A percentile compares a stretch with the other conserved stretches of the same genome.
phyloP scores from a whole-genome alignment of 2,329 filamentous ascomycete species.

The Sporothrix inflata region DNA sequence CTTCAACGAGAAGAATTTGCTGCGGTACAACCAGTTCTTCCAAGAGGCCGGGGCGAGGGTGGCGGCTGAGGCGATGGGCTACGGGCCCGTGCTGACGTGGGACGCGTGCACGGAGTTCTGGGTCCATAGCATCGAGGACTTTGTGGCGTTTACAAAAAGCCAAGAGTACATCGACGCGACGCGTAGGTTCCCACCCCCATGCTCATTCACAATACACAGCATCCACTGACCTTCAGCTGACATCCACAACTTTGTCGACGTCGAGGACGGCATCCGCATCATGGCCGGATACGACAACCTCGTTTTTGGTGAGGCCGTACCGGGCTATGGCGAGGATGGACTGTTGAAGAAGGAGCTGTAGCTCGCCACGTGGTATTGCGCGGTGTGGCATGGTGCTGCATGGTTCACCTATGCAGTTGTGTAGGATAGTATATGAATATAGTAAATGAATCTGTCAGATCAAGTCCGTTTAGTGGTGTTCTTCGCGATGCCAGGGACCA shows the following conservation, averaged over 20 bases:
- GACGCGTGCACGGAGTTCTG: slow-evolving; percentile 16
- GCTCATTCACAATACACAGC: too few relatives aligned
- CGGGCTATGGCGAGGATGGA: background rate
- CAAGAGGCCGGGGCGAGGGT: background rate
- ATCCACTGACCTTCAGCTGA: background rate
- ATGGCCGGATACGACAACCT: background rate
- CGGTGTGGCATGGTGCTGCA: background rate
- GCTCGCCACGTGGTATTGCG: background rate
- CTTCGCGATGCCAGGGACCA: background rate
- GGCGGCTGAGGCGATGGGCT: slow-evolving; percentile 12
- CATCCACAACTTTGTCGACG: slow-evolving; percentile 10
- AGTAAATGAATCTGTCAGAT: background rate
- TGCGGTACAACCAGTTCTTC: slow-evolving; percentile 17
- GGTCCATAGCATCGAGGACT: background rate
- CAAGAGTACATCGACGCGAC: slow-evolving; percentile 13
- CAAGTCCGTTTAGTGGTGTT: too few relatives aligned
- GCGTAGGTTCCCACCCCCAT: background rate
- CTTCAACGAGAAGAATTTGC: background rate
- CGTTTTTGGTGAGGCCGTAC: background rate
- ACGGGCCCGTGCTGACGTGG: slow-evolving; percentile 5
- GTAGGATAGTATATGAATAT: background rate
- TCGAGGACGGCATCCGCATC: slow-evolving; percentile 8
- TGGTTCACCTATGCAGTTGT: background rate
- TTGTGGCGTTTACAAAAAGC: slow-evolving; percentile 14
- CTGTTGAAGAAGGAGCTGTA: background rate